Evolutionary conservation across 2,329 filamentous ascomycete species (phyloP).

Genomic region (Stemphylium vesicarium): DNA sequence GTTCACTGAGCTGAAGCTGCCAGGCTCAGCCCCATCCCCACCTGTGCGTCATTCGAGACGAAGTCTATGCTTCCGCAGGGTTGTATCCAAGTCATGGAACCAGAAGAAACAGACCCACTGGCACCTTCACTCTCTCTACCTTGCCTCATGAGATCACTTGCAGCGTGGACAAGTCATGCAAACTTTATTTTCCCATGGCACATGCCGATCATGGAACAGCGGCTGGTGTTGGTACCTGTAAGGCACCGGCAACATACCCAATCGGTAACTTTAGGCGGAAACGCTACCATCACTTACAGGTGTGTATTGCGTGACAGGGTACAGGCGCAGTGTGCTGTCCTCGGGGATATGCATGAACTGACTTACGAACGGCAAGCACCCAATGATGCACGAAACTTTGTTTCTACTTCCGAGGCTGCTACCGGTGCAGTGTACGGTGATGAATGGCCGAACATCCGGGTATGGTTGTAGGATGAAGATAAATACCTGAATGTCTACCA

Average conservation of each 20-base stretch:
- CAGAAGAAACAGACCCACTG: not conserved
- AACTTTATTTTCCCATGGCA: not conserved
- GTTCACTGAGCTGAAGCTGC: not conserved
- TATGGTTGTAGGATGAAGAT: not conserved
- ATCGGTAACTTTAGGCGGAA: not conserved
- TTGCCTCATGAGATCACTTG: not conserved
- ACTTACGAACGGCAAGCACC: not conserved
- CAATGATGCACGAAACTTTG: not conserved
- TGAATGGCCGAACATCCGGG: not conserved
- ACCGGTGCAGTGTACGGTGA: not conserved
- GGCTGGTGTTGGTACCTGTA: not conserved
- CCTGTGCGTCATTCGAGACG: not conserved
- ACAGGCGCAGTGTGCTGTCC: not conserved
- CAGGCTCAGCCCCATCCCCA: not conserved
- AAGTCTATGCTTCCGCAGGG: not conserved
- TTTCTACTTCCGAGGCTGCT: conserved; percentile 1
- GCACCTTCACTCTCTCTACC: not conserved
- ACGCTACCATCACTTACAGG: not conserved
- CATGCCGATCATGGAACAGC: not conserved
- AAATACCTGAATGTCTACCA: not conserved
- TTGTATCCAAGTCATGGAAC: not conserved
- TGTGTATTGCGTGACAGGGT: not conserved
- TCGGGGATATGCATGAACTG: not conserved
- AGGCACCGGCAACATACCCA: not conserved
- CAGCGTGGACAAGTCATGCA: not conserved